These are phyloP conservation scores for Harringtonia aguacate DNA, from an alignment of 2,329 filamentous ascomycete genomes.

Conservation along the genomic window DNA sequence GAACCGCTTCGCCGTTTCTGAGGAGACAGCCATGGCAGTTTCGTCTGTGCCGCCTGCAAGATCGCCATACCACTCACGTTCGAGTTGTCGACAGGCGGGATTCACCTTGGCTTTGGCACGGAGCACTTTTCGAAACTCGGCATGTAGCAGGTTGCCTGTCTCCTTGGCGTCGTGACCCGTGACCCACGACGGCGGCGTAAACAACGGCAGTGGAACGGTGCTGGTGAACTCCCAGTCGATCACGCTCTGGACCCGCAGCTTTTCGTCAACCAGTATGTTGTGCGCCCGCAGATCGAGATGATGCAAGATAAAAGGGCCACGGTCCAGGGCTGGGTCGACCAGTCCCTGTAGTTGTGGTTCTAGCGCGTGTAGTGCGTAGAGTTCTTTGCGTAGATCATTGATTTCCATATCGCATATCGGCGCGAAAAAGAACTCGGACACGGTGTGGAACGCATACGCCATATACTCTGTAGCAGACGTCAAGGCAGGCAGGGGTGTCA, in stretches of 20 bases:
- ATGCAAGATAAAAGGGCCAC: conserved; percentile 13
- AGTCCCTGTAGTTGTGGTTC: background rate
- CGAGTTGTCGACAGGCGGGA: background rate
- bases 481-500: background rate
- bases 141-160: background rate
- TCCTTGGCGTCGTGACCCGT: conserved; percentile 4
- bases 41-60: background rate
- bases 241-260: conserved; percentile 13
- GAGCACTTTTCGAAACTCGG: background rate
- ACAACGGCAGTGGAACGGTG: conserved; percentile 7
- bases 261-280: conserved; percentile 17
- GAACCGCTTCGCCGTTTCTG: background rate
- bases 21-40: background rate
- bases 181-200: conserved; percentile 11
- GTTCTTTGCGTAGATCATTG: conserved; percentile 8
- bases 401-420: conserved; percentile 4
- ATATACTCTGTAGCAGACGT: background rate
- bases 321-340: background rate
- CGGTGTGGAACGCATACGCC: background rate
- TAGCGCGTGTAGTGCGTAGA: conserved; percentile 12
- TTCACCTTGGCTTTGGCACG: background rate
- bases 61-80: conserved; percentile 3
- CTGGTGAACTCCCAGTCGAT: conserved; percentile 19
- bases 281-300: conserved; percentile 14
- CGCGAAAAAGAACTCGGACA: conserved; percentile 4